Evolutionary conservation across 176 grass and related monocot genomes (phyloP).

Genomic region (Phoenix dactylifera): DNA sequence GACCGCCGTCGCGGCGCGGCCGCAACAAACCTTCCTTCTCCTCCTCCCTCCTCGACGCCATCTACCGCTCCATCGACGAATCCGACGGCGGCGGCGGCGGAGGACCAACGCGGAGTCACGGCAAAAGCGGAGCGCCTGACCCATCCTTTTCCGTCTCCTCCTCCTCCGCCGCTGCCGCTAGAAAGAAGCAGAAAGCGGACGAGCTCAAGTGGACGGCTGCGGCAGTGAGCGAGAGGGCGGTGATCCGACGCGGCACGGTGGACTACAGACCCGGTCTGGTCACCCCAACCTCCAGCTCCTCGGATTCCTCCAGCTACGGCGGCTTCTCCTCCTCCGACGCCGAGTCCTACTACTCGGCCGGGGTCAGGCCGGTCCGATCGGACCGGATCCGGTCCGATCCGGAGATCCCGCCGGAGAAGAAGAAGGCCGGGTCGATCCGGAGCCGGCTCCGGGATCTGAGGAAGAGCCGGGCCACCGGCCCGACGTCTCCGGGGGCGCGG

Average conservation of each 20-base stretch:
- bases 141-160: too few species aligned
- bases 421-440: conserved; percentile 27
- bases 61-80: conserved; percentile 53
- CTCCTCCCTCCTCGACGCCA: conserved; percentile 53
- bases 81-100: too few species aligned
- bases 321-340: conserved; percentile 38
- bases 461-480: background rate
- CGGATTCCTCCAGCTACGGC: conserved; percentile 37
- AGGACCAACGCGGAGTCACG: too few species aligned
- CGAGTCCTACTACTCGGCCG: conserved; percentile 14
- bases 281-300: conserved; percentile 39
- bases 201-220: background rate
- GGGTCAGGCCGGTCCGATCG: background rate
- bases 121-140: too few species aligned
- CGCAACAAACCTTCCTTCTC: conserved; percentile 39
- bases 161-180: too few species aligned
- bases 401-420: conserved; percentile 12
- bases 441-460: conserved; percentile 6
- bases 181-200: too few species aligned
- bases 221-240: background rate
- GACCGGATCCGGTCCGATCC: background rate
- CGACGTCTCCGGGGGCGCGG: conserved; percentile 25
- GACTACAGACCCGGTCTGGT: background rate
- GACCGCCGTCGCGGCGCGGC: too few species aligned
- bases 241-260: conserved; percentile 20